Conservation (phyloP, 495 filamentous ascomycete species). For the Aspergillus coremiiformis region DNA sequence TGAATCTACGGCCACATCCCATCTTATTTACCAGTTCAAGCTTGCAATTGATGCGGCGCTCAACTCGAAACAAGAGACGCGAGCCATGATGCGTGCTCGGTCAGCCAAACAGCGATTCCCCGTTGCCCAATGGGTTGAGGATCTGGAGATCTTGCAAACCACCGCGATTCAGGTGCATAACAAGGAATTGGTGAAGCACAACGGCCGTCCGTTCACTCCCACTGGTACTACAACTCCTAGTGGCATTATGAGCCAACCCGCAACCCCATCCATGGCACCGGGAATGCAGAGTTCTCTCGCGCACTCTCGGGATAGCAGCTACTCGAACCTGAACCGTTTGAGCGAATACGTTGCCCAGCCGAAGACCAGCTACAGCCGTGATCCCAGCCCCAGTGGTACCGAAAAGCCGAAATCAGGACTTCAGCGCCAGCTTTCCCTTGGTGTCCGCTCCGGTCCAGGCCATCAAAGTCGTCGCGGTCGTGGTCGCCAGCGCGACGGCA, state of each 20-base stretch:
- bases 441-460: conserved; percentile 30
- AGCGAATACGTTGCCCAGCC: conserved; percentile 37
- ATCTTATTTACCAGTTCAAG: conserved; percentile 65
- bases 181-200: conserved; percentile 30
- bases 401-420: conserved; percentile 27
- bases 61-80: conserved; percentile 46
- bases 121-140: conserved; percentile 61
- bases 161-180: conserved; percentile 43
- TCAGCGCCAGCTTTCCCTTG: conserved; percentile 30
- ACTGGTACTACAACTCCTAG: conserved; percentile 29
- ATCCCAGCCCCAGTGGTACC: conserved; percentile 26
- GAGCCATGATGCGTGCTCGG: conserved; percentile 64
- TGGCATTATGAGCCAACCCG: conserved; percentile 26
- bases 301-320: conserved; percentile 39
- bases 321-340: conserved; percentile 44
- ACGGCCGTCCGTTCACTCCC: conserved; percentile 20
- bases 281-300: conserved; percentile 25
- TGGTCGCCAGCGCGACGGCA: conserved; percentile 18
- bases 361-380: conserved; percentile 38
- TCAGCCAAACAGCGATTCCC: conserved; percentile 71
- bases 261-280: conserved; percentile 33
- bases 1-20: conserved; percentile 60
- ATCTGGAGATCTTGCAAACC: conserved; percentile 52
- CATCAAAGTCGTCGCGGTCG: conserved; percentile 22
- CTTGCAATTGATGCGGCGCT: conserved; percentile 59